Percentiles rank a stretch among this genome's conserved stretches.
Evolutionary conservation across 2,329 filamentous ascomycete genomes (phyloP).

Genomic region (Graphilbum fragrans): DNA sequence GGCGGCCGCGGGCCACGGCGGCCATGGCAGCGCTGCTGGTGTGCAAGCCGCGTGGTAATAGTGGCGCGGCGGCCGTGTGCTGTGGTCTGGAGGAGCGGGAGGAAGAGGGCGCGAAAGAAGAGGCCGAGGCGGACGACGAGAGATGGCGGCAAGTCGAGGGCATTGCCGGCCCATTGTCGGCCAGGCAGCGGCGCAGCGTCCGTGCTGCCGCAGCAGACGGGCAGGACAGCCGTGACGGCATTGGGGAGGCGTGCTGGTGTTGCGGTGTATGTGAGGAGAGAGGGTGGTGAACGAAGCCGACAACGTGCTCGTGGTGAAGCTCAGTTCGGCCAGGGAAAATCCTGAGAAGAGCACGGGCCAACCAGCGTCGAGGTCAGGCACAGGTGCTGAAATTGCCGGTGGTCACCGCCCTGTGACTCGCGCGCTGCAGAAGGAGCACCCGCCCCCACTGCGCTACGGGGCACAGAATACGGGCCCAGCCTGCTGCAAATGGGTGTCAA

Average conservation of each 20-base stretch:
- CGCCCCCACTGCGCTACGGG: neutral
- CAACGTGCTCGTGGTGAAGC: no score
- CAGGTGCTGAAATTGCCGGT: conserved; percentile 4
- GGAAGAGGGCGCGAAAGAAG: neutral
- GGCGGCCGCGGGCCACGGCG: neutral
- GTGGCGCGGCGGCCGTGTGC: neutral
- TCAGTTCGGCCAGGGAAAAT: neutral
- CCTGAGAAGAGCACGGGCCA: neutral
- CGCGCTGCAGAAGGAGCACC: neutral
- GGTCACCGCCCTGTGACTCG: conserved; percentile 8
- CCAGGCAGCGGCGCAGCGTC: conserved; percentile 6
- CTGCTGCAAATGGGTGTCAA: no score
- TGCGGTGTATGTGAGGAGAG: neutral
- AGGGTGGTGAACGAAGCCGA: no score
- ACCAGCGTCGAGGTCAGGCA: neutral
- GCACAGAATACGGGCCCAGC: no score
- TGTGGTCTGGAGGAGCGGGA: neutral
- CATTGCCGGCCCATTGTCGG: conserved; percentile 2
- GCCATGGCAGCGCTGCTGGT: conserved; percentile 2
- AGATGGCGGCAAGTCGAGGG: neutral
- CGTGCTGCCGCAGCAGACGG: neutral
- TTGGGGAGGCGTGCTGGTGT: neutral
- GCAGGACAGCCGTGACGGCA: conserved; percentile 4
- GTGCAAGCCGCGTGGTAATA: conserved; percentile 5
- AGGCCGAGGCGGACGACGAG: neutral